Conservation (phyloP, 2,329 filamentous ascomycete genomes). For the Grosmannia clavigera region DNA sequence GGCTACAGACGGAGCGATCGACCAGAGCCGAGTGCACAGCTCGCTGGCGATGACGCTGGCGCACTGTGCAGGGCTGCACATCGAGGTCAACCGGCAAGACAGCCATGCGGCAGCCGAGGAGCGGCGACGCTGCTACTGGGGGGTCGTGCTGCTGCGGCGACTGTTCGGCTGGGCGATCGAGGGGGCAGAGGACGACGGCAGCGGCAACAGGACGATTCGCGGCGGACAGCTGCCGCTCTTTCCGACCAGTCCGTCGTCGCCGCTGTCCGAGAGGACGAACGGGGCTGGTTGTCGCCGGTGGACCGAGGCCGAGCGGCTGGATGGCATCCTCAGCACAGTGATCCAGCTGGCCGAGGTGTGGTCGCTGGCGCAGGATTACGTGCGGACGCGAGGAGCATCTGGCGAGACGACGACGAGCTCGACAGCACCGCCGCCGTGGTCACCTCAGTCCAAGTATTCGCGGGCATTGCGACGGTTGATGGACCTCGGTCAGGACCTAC, state of each 20-base stretch:
- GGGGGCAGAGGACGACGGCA: neutral
- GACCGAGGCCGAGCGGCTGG: neutral
- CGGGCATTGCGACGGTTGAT: conserved; percentile 1
- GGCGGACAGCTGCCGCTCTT: neutral
- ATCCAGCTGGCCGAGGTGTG: conserved; percentile 4
- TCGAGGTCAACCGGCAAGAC: conserved; percentile 1
- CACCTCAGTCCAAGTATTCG: neutral
- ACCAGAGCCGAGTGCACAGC: conserved; percentile 1
- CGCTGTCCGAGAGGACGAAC: neutral
- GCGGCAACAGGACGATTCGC: neutral
- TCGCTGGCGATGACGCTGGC: conserved; percentile 4
- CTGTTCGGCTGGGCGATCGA: conserved; percentile 1
- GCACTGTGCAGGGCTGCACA: neutral
- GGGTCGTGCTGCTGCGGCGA: neutral
- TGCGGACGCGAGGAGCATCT: neutral
- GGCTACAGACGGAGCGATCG: neutral
- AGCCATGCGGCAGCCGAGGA: neutral
- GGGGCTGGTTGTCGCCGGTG: neutral
- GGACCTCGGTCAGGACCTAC: conserved; percentile 2
- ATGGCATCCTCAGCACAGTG: conserved; percentile 4
- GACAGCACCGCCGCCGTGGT: neutral
- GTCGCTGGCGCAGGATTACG: conserved; percentile 2
- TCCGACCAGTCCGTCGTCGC: conserved; percentile 1
- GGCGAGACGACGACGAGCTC: neutral
- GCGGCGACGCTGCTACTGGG: conserved; percentile 4